These are phyloP conservation scores for Jatropha curcas DNA, from an alignment of 345 rosid genomes.

Conservation along the genomic window DNA sequence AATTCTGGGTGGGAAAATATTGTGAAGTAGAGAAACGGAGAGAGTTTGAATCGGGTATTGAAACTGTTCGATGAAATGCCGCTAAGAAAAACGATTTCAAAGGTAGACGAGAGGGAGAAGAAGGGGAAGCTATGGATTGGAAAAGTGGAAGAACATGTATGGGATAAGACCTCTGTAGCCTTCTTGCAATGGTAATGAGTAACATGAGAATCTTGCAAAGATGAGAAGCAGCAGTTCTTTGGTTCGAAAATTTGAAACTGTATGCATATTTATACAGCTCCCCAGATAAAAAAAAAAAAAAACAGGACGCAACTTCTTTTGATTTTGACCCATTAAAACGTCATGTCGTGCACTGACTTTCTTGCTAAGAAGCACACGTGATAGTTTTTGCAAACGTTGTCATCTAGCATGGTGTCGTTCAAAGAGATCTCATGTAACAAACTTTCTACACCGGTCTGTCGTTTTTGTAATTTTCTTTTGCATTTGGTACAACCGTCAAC, in stretches of 20 bases:
- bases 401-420: no score
- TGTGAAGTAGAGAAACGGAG: conserved; percentile 25
- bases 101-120: not conserved
- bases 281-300: no score
- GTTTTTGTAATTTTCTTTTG: no score
- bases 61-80: conserved; percentile 59
- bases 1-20: conserved; percentile 37
- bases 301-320: no score
- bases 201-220: conserved; percentile 21
- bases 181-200: conserved; percentile 22
- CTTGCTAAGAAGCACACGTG: no score
- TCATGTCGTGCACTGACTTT: no score
- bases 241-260: not conserved
- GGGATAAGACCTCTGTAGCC: conserved; percentile 7
- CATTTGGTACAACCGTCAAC: no score
- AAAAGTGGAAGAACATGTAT: not conserved
- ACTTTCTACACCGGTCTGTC: no score
- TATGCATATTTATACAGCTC: not conserved
- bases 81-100: conserved; percentile 18
- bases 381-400: no score
- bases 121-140: not conserved
- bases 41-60: conserved; percentile 15
- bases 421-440: no score
- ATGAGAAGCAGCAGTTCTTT: not conserved
- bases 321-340: no score